phyloP scores from a whole-genome alignment of 805 yeast genomes.

The Wickerhamiella azymoides region DNA sequence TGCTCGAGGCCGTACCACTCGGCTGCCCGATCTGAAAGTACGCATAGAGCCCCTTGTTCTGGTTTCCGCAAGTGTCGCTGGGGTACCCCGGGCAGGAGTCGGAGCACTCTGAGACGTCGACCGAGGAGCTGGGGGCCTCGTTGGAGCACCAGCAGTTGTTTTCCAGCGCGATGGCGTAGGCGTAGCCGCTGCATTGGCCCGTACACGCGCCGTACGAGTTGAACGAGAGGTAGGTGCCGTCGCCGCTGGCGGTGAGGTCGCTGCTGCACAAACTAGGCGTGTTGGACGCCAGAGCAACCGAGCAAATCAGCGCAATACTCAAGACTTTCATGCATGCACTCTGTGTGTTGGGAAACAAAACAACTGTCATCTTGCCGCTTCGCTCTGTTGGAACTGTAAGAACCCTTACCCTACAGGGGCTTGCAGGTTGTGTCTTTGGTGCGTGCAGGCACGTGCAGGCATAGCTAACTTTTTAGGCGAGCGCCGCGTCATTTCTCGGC shows the following conservation, averaged over 20 bases:
- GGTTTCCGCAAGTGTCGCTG: conserved; percentile 32
- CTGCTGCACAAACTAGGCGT: conserved; percentile 24
- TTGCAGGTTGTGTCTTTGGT: no score
- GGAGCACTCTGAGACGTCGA: conserved; percentile 24
- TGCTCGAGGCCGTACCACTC: conserved; percentile 20
- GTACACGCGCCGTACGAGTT: conserved; percentile 42
- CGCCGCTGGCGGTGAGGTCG: conserved; percentile 28
- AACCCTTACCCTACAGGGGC: background rate
- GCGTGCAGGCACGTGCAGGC: no score
- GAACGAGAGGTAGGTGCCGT: conserved; percentile 18
- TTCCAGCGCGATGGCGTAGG: conserved; percentile 42
- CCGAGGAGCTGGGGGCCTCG: conserved; percentile 32
- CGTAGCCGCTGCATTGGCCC: conserved; percentile 33
- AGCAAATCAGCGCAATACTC: background rate
- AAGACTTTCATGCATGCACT: background rate
- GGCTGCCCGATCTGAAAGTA: conserved; percentile 33
- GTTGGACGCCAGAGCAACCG: background rate
- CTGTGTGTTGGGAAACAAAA: background rate
- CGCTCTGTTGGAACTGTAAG: background rate
- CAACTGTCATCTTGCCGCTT: background rate
- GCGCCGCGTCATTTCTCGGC: no score
- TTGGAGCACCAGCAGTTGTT: conserved; percentile 50
- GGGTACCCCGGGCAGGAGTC: conserved; percentile 34
- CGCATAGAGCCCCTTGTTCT: conserved; percentile 35
- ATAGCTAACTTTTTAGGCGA: no score